phyloP scores from a whole-genome alignment of 306 rosid species.

The Potentilla sterilis region DNA sequence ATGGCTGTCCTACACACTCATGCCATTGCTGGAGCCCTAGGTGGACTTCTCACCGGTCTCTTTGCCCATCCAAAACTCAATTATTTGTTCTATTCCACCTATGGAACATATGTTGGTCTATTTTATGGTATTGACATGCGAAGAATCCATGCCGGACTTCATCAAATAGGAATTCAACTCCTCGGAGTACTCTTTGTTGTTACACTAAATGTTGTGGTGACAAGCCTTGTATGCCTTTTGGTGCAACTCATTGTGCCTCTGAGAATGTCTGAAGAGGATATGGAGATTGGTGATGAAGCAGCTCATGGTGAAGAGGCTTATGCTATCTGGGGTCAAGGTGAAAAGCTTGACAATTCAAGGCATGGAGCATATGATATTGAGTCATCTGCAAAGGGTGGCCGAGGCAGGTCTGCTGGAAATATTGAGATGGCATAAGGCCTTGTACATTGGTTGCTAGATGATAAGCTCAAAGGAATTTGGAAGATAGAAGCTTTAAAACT shows the following conservation, averaged over 20 bases:
- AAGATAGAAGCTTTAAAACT: neutral
- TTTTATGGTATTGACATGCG: conserved; percentile 33
- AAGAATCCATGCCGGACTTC: conserved; percentile 13
- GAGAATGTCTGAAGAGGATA: conserved; percentile 40
- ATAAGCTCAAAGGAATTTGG: neutral
- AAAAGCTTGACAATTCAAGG: conserved; percentile 29
- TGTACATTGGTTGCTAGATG: neutral
- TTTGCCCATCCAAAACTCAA: conserved; percentile 40
- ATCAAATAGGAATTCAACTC: conserved; percentile 34
- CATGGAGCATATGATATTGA: conserved; percentile 16
- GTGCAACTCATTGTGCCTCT: conserved; percentile 32
- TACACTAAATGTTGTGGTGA: conserved; percentile 22
- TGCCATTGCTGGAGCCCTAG: conserved; percentile 43
- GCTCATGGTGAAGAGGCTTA: conserved; percentile 50
- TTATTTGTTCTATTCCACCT: conserved; percentile 2
- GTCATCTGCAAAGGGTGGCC: neutral
- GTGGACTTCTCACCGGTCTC: conserved; percentile 37
- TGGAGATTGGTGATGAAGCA: conserved; percentile 48
- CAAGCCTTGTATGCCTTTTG: conserved; percentile 31
- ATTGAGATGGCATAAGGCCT: conserved; percentile 27
- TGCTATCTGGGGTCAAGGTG: conserved; percentile 48
- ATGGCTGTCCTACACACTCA: conserved; percentile 52
- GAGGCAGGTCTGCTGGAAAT: conserved; percentile 9
- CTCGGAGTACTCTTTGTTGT: conserved; percentile 29
- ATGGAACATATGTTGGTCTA: conserved; percentile 20